Percentiles rank a stretch among this genome's conserved stretches.
Conservation (phyloP, 768 basidiomycete genomes). For the Roridomyces roridus region DNA sequence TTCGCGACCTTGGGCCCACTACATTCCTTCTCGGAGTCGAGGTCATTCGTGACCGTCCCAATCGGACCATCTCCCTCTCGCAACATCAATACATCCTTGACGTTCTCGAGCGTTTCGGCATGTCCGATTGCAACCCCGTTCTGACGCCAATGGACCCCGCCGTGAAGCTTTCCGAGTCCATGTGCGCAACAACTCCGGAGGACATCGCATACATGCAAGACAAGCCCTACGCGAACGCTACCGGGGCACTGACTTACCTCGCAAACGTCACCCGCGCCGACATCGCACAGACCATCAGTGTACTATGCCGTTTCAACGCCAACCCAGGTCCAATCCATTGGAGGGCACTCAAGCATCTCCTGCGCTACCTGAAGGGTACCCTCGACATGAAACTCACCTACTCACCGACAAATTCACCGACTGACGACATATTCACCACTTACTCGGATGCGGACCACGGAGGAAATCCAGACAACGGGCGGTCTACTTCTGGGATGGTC, state of each 20-base stretch:
- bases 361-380: too few species aligned
- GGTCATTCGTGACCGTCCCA: too few species aligned
- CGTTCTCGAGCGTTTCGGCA: not conserved
- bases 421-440: conserved; percentile 23
- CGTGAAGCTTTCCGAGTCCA: not conserved
- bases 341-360: not conserved
- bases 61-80: too few species aligned
- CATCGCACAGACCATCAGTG: not conserved
- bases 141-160: not conserved
- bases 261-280: too few species aligned
- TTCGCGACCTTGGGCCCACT: too few species aligned
- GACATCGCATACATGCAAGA: not conserved
- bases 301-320: not conserved
- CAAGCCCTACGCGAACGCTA: not conserved
- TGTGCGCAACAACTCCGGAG: not conserved
- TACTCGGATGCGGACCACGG: conserved; percentile 38
- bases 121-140: not conserved
- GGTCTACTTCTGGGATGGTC: too few species aligned
- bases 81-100: not conserved
- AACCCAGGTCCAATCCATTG: conserved; percentile 1
- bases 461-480: too few species aligned
- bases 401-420: conserved; percentile 20
- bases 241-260: too few species aligned
- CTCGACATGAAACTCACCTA: conserved; percentile 2
- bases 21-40: too few species aligned